Evolutionary conservation across 2,329 filamentous ascomycete genomes (phyloP), one percentile per base, ranked within the genome.

Genomic region (Fusarium mexicanum): DNA sequence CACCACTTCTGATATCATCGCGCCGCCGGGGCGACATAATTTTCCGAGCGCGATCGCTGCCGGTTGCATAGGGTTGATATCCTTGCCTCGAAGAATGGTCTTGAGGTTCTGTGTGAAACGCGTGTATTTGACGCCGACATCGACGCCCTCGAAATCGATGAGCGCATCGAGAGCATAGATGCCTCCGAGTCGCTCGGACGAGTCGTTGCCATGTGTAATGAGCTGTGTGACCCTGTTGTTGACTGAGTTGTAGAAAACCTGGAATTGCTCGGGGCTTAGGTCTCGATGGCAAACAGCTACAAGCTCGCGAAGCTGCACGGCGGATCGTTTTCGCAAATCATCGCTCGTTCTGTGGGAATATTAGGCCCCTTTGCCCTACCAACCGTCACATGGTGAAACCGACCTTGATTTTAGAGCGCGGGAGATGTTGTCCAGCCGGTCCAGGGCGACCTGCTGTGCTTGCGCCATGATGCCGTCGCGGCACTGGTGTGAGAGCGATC

Each of bases 71-170:
- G 96, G 94, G 62, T 91, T 91, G 73, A 94, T 94, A 79, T 99
- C 96, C 81, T 95, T 97, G 72, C 96, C 96, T 78, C 95, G 91
- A 77, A 99, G 88, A 44, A 98, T 93, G 54, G 91, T 93, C 76
- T 95, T 93, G 68, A 99, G 90, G 79, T 96, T 97, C 73, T 94
- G 94, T 51, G 94, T 94, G 80, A 98, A 99, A 63, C 96, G 91
- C 37, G 96, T 97, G 67, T 96, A 98, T 84, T 98, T 98, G 79
- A 94, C 91, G 41, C 94, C 94, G 31, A 94, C 91, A 84, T 99
- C 97, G 77, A 98, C 94, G 67, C 95, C 96, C 78, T 98, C 96
- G 81, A 98, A 98, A 82, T 98, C 95, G 83, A 98, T 96, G 62
- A 99, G 90, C 65, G 93, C 92, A 82, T 98, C 96, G 70, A 99